Percentiles rank a stretch among this genome's conserved stretches.
Conservation (phyloP, 2,329 filamentous ascomycete species). For the Sclerotinia glacialis region DNA sequence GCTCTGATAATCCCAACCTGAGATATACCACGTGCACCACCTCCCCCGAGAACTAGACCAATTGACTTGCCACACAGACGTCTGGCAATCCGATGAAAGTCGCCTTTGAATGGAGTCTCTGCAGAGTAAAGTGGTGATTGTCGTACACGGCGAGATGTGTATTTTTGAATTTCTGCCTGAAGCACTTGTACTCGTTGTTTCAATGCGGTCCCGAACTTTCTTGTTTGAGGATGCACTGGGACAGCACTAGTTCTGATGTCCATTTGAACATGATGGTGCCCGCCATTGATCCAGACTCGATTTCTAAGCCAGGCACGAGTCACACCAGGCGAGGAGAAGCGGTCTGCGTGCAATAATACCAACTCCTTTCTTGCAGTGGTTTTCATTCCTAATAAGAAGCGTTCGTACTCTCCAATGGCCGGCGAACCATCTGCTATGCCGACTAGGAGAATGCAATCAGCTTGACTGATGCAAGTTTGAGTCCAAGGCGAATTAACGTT, state of each 20-base stretch:
- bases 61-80: constrained; percentile 91
- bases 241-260: constrained; percentile 73
- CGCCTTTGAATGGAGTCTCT: constrained; percentile 90
- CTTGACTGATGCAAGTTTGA: constrained; percentile 94
- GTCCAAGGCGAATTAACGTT: constrained; percentile 98
- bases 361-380: constrained; percentile 92
- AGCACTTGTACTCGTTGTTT: constrained; percentile 92
- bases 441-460: constrained; percentile 91
- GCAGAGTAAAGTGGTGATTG: constrained; percentile 87
- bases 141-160: constrained; percentile 87
- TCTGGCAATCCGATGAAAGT: constrained; percentile 90
- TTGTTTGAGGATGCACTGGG: constrained; percentile 70
- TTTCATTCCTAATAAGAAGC: constrained; percentile 94
- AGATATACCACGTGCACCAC: constrained; percentile 85
- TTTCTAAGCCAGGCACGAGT: constrained; percentile 89
- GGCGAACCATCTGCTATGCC: constrained; percentile 88
- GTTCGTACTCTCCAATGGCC: constrained; percentile 90
- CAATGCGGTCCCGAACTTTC: constrained; percentile 77
- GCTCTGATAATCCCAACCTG: constrained; percentile 94
- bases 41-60: constrained; percentile 88
- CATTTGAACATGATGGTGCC: constrained; percentile 98
- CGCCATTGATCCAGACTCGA: constrained; percentile 95
- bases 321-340: constrained; percentile 79
- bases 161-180: constrained; percentile 97
- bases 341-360: constrained; percentile 82